A percentile compares a stretch with the other conserved stretches of the same genome.
Evolutionary conservation across 306 rosid species (phyloP).

Genomic region (Vicia faba): DNA sequence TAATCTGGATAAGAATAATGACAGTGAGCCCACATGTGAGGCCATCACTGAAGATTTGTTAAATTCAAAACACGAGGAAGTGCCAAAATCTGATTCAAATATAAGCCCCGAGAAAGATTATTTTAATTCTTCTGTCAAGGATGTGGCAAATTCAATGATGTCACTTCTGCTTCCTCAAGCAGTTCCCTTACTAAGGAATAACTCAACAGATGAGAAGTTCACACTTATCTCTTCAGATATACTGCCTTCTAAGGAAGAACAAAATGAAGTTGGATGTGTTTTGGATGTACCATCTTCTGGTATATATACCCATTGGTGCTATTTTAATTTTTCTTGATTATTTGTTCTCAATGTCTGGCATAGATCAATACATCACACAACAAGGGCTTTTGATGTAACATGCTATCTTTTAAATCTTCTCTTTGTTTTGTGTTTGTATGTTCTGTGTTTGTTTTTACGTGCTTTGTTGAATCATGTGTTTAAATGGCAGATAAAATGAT

Average conservation of each 20-base stretch:
- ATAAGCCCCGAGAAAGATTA: conserved; percentile 46
- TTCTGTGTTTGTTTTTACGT: background rate
- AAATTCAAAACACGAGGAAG: conserved; percentile 45
- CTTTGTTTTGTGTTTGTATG: conserved; percentile 13
- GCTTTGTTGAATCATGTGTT: conserved; percentile 25
- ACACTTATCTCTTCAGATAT: conserved; percentile 36
- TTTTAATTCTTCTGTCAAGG: conserved; percentile 64
- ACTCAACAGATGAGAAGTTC: conserved; percentile 50
- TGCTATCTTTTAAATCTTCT: conserved; percentile 23
- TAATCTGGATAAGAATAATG: conserved; percentile 40
- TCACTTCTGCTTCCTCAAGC: conserved; percentile 82
- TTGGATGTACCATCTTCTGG: conserved; percentile 46
- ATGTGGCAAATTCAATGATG: conserved; percentile 82
- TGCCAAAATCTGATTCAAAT: conserved; percentile 41
- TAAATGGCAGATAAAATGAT: conserved; percentile 42
- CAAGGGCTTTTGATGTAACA: conserved; percentile 8
- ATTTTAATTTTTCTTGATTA: conserved; percentile 12
- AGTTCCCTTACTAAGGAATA: conserved; percentile 67
- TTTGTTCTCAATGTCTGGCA: conserved; percentile 25
- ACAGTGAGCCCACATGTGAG: conserved; percentile 33
- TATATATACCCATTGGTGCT: conserved; percentile 29
- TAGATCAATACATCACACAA: conserved; percentile 1
- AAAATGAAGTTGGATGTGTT: conserved; percentile 34
- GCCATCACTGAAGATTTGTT: conserved; percentile 45
- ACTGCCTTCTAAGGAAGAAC: conserved; percentile 41